Conservation (phyloP, 2,329 filamentous ascomycete species). For the Colletotrichum sp. region DNA sequence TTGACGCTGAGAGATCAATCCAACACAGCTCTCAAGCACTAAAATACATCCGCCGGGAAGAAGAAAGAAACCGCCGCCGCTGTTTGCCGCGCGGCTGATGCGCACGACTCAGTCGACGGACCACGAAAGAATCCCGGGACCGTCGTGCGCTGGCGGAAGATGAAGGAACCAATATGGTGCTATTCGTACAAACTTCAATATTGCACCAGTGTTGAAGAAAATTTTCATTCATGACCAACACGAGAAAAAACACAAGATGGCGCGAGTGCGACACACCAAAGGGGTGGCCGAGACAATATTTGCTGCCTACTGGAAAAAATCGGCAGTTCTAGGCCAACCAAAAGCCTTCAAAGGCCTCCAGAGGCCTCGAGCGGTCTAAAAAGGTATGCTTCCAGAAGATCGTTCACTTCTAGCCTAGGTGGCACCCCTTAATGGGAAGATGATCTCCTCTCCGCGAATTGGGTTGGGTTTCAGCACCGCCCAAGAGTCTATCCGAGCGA, state of each 20-base stretch:
- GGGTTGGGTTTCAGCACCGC: slow-evolving; percentile 13
- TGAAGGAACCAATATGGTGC: not conserved
- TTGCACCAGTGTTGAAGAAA: not conserved
- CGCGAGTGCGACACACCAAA: slow-evolving; percentile 1
- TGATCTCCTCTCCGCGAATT: not conserved
- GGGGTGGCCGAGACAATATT: slow-evolving; percentile 12
- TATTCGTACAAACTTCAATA: not conserved
- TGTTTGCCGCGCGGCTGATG: slow-evolving; percentile 14
- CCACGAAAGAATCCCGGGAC: not conserved
- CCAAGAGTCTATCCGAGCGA: slow-evolving; percentile 13
- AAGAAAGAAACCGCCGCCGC: not conserved
- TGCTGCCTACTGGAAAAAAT: not conserved
- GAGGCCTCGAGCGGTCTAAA: slow-evolving; percentile 5
- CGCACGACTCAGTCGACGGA: not conserved
- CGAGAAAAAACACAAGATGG: not conserved
- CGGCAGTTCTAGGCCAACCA: not conserved
- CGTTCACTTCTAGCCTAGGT: slow-evolving; percentile 1
- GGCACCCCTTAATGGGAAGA: not conserved
- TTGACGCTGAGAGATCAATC: not conserved
- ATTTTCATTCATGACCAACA: not conserved
- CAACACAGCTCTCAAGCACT: not conserved
- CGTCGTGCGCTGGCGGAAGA: not conserved
- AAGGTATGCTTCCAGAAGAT: slow-evolving; percentile 17
- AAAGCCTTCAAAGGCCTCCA: not conserved
- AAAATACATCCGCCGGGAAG: not conserved